Percentiles rank a stretch among this genome's conserved stretches.
Evolutionary conservation across 495 filamentous ascomycete species (phyloP).

Genomic region (Trichocladium uniseriatum): DNA sequence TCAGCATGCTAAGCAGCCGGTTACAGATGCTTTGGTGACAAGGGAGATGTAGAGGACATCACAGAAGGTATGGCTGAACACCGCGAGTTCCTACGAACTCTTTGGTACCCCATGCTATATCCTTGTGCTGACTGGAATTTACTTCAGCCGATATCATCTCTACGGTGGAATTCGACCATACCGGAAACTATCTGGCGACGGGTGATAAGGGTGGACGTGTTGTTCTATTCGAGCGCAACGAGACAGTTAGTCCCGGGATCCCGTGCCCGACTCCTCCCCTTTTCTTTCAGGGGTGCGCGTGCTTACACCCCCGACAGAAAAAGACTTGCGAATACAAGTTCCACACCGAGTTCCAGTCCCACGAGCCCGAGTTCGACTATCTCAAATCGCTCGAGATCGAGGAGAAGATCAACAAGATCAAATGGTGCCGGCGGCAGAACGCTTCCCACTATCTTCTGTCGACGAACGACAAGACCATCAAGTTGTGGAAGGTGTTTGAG

Average conservation of each 20-base stretch:
- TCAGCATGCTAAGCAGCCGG: conserved; percentile 7
- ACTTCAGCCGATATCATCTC: conserved; percentile 92
- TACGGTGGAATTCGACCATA: conserved; percentile 98
- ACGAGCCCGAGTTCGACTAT: conserved; percentile 98
- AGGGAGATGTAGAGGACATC: conserved; percentile 98
- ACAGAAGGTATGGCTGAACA: conserved; percentile 70
- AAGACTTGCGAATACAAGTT: conserved; percentile 99
- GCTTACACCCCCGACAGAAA: conserved; percentile 53
- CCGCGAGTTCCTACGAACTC: background rate
- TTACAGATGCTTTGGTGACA: conserved; percentile 93
- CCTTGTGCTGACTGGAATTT: conserved; percentile 19
- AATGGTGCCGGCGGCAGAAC: conserved; percentile 97
- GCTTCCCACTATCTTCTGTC: conserved; percentile 96
- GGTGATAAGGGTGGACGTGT: conserved; percentile 97
- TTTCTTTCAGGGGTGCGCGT: background rate
- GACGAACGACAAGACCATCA: conserved; percentile 99
- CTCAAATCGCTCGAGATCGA: conserved; percentile 98
- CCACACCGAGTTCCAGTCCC: conserved; percentile 98
- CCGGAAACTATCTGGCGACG: conserved; percentile 94
- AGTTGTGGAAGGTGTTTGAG: conserved; percentile 99
- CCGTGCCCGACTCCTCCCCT: background rate
- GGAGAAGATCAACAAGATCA: conserved; percentile 99
- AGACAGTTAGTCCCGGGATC: conserved; percentile 62
- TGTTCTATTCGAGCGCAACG: conserved; percentile 94
- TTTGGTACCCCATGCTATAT: background rate